Base-by-base conservation (phyloP, 2,329 filamentous ascomycete species). In the Pezicula rhizophila region DNA sequence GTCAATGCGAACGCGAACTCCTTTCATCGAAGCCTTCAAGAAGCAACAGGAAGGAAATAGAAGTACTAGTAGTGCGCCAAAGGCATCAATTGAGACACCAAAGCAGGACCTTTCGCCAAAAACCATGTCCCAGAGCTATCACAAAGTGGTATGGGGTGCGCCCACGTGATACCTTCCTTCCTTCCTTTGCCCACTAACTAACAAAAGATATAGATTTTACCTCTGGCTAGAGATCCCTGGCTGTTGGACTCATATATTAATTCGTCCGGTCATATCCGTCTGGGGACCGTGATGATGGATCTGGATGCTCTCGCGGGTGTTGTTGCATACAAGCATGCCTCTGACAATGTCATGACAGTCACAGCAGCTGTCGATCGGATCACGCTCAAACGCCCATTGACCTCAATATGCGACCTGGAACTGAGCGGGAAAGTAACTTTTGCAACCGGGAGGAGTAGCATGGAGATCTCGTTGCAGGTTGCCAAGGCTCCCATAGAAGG, bases 391-490 rank as follows among this genome's bases (percentile, higher is more conserved):
- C 74, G 81, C 49, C 81, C 82, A 0, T 65, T 87, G 40, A 80
- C 75, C 50, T 80, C 85, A 58, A 85, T 87, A 42, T 86, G 82
- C 58, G 83, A 87, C 64, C 71, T 88, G 5, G 79, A 87, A 60
- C 68, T 86, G 5, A 84, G 80, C 43, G 67, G 67, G 0, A 56
- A 63, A 48, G 64, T 67, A 2, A 66, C 82, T 0, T 86, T 84
- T 65, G 80, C 82, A 1, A 84, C 82, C 1, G 83, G 83, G 2
- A 69, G 82, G 51, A 83, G 78, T 52, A 84, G 79, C 60, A 81
- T 87, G 79, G 84, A 87, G 57, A 76, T 87, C 8, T 84, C 81
- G 0, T 69, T 86, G 26, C 82, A 86, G 64, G 82, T 87, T 43
- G 78, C 81, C 5, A 85, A 82, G 65, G 80, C 75, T 1, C 78